Base-by-base conservation (phyloP, 1,284 basidiomycete species). In the Pascua guehoae region DNA sequence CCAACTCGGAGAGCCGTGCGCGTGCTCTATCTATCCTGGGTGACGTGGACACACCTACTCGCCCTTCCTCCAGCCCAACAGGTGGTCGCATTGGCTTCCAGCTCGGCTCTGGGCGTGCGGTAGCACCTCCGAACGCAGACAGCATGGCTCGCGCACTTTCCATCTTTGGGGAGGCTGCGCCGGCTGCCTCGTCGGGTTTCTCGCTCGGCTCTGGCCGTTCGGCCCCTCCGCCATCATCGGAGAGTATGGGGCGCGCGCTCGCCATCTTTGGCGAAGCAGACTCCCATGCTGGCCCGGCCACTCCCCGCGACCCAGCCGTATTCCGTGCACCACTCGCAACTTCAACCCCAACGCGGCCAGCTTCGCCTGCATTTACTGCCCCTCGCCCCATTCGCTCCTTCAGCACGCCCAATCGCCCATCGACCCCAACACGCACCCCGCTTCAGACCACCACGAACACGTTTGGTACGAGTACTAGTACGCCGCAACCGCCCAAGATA, bases 381-480 rank as follows among this genome's bases (percentile, higher is more conserved):
- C 47, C 44, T n/a, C 41, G 24, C 4, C 24, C 24, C 24, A 32
- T 32, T 7, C 24, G 24, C 24, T 32, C 24, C n/a, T 10, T 41
- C 51, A 24, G n/a, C 24, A 8, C 47, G 7, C 47, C 44, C 5
- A 15, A 17, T 3, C 47, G 40, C 9, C 49, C 47, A 2, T 37
- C 44, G n/a, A 63, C 65, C 1, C 65, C 70, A 1, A 53, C 66
- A 7, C 62, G 70, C 4, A 58, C 62, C 11, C 64, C 71, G 8
- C 49, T 68, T 4, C 47, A 57, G 17, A 56, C 66, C 36, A 66
- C 63, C 39, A 66, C 69, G 36, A 66, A 73, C 57, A 67, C 67
- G 17, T 56, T 67, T 32, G 24, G 24, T 32, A 7, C 24, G 7
- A 7, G 24, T 14, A 16, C 43, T 1, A 40, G 37, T 14, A 52